Conservation (phyloP, 2,329 filamentous ascomycete genomes). For the Thermothelomyces thermophilus region DNA sequence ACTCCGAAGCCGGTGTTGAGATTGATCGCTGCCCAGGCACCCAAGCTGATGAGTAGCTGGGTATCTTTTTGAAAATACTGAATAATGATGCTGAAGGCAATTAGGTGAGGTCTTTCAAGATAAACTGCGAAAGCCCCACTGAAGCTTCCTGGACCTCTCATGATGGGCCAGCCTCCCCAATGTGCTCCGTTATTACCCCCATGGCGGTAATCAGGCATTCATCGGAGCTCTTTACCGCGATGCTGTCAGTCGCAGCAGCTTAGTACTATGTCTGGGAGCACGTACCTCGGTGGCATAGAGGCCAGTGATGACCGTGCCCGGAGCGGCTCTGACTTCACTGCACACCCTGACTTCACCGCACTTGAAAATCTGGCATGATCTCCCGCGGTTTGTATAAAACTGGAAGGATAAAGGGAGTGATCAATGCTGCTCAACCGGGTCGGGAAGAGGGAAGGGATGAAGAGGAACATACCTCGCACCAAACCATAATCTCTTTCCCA, state of each 20-base stretch:
- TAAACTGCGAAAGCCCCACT: too few relatives aligned
- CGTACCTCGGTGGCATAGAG: neutral
- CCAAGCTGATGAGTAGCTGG: too few relatives aligned
- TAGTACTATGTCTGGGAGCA: neutral
- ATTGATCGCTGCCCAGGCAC: too few relatives aligned
- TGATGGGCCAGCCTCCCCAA: neutral
- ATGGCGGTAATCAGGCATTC: neutral
- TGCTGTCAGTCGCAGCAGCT: neutral
- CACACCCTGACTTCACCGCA: neutral
- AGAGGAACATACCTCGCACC: neutral
- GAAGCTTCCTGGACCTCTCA: too few relatives aligned
- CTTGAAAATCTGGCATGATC: neutral
- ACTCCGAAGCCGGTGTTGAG: too few relatives aligned
- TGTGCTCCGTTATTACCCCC: neutral
- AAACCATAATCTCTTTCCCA: neutral
- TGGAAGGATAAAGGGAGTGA: neutral
- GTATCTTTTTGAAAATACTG: too few relatives aligned
- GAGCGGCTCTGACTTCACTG: neutral
- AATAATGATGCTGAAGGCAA: too few relatives aligned
- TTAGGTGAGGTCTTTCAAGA: too few relatives aligned
- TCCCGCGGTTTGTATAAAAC: neutral
- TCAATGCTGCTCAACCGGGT: neutral
- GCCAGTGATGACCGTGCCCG: neutral
- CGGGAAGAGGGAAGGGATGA: too few relatives aligned
- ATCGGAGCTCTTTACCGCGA: neutral